phyloP scores from a whole-genome alignment of 257 asterid genomes.

The Solanum commersonii region DNA sequence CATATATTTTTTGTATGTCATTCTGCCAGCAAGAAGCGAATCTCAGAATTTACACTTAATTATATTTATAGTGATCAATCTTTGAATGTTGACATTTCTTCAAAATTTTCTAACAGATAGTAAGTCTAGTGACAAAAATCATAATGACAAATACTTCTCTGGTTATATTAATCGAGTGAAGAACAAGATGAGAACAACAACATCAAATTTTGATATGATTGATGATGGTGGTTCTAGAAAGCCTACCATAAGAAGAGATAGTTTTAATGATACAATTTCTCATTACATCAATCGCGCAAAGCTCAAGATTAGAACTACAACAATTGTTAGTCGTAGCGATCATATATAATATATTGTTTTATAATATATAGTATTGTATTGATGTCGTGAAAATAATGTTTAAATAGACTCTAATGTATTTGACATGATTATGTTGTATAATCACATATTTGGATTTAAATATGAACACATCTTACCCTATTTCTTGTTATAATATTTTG shows the following conservation, averaged over 20 bases:
- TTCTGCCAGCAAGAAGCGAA: fast-evolving
- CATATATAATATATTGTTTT: neutral
- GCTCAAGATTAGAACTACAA: conserved; percentile 30
- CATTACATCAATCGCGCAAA: conserved; percentile 28
- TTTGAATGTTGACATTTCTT: neutral
- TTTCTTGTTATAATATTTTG: too few relatives aligned
- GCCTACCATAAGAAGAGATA: conserved; percentile 26
- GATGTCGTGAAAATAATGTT: neutral
- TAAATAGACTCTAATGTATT: neutral
- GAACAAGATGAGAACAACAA: conserved; percentile 14
- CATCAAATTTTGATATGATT: conserved; percentile 10
- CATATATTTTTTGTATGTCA: neutral
- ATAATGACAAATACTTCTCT: conserved; percentile 5
- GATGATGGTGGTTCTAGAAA: neutral
- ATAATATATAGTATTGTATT: neutral
- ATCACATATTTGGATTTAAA: neutral
- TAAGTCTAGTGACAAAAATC: neutral
- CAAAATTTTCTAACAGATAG: neutral
- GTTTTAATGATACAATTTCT: conserved; percentile 33
- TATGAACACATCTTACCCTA: neutral
- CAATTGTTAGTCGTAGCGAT: conserved; percentile 7
- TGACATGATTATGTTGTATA: neutral
- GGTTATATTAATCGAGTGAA: conserved; percentile 24
- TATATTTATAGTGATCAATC: neutral
- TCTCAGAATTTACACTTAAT: neutral